Base-by-base conservation (phyloP, 129 eudicot species). In the Scalesia atractyloides region DNA sequence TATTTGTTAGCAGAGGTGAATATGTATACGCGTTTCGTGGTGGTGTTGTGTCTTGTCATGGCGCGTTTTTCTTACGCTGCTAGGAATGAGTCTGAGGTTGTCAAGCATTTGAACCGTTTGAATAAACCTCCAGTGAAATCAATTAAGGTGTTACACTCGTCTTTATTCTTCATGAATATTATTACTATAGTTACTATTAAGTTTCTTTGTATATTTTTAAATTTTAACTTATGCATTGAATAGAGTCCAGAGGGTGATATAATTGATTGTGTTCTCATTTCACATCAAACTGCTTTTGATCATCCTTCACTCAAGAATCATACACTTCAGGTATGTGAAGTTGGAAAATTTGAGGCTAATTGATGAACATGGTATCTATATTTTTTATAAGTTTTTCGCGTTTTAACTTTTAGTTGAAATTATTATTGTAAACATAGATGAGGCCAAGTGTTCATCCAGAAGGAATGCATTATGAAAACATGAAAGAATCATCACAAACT, bases 221-320 rank as follows among this genome's bases (percentile, higher is more conserved):
- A 20, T 63, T 30, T 0, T 41, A n/a, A 34, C 43, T 43, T 62
- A 50, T 70, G 65, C 39, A 22, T 36, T 63, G n/a, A 75, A 43
- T 73, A 83, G 87, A 83, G 87, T 50, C 87, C 92, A 59, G 97
- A 91, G 72, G 97, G 97, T 15, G 97, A 91, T 79, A 75, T 67
- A 41, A 91, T 91, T 17, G 97, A 91, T 47, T 91, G 97, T 68
- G 86, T 91, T 20, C 90, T 76, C 74, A 81, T 91, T 16, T 78
- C 88, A 13, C 86, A 84, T 43, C 97, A 91, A 75, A 78, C 97
- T 37, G 97, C 97, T 69, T 91, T 91, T 64, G 96, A 91, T 82
- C 97, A 91, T 50, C 96, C 97, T 69, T 83, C 82, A 33, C 86
- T 91, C 76, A 83, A 86, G 72, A 81, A 86, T 76, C 96, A 91